Evolutionary conservation across 2,329 filamentous ascomycete genomes (phyloP), one percentile per base, ranked within the genome.

Genomic region (Trichoderma guizhouense): DNA sequence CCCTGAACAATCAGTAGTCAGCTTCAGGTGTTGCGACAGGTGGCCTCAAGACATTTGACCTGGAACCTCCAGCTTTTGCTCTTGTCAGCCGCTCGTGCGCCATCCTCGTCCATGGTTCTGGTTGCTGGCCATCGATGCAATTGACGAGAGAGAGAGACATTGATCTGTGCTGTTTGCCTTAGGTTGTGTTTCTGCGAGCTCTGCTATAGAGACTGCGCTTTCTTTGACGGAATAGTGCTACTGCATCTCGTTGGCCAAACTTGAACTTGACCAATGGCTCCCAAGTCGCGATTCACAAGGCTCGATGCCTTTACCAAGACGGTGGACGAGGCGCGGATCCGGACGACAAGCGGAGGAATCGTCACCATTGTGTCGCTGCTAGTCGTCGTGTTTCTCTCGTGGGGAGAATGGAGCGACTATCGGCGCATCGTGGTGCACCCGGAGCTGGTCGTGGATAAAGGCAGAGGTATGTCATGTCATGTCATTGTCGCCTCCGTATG

Each of bases 241-340:
- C 64, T 62, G 57, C 66, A 34, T 32, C 39, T 62, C 8, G 66
- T 21, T 51, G 55, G 28, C 26, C 34, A 30, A 21, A 28, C 14
- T 53, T 61, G 58, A 30, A 30, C 28, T 30, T 28, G 28, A 24
- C 75, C 34, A 15, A 98, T 98, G 96, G 87, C 95, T 76, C 85
- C 91, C 79, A 97, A 97, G 86, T 97, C 94, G 77, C 91, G 96
- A 82, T 98, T 99, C 81, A 97, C 93, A 73, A 92, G 92, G 89
- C 93, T 99, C 75, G 96, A 99, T 83, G 96, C 96, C 87, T 99
- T 99, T 82, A 97, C 95, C 66, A 99, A 99, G 85, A 99, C 96
- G 14, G 96, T 99, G 77, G 96, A 99, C 82, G 96, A 99, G 90
- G 96, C 97, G 76, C 90, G 96, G 78, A 90, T 99, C 80, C 92